A percentile compares a stretch with the other conserved stretches of the same genome.
Conservation (phyloP, 2,329 filamentous ascomycete genomes). For the Talaromyces piceae region DNA sequence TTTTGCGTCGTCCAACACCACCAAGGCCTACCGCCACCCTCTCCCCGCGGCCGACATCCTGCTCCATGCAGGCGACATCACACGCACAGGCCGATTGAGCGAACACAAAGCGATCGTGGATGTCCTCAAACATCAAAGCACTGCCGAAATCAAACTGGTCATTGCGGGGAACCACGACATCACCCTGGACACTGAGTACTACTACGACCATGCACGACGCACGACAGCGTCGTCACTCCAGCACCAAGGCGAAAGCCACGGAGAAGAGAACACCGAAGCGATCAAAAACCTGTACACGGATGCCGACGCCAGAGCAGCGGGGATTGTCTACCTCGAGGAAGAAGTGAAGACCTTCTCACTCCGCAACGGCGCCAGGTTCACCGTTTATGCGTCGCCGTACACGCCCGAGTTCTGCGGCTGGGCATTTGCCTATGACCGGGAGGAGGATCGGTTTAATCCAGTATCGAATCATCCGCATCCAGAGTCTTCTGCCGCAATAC, state of each 20-base stretch:
- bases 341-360: slow-evolving; percentile 42
- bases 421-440: slow-evolving; percentile 48
- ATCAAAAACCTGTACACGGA: slow-evolving; percentile 43
- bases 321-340: slow-evolving; percentile 51
- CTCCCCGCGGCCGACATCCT: slow-evolving; percentile 47
- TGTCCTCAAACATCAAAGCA: slow-evolving; percentile 41
- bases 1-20: slow-evolving; percentile 14
- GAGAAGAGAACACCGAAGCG: slow-evolving; percentile 14
- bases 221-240: too few relatives aligned
- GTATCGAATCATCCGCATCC: too few relatives aligned
- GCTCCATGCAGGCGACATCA: slow-evolving; percentile 54
- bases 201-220: too few relatives aligned
- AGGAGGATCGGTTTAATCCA: slow-evolving; percentile 49
- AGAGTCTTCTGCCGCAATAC: slow-evolving; percentile 21
- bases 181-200: slow-evolving; percentile 47
- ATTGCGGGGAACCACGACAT: slow-evolving; percentile 59
- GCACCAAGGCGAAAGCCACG: too few relatives aligned
- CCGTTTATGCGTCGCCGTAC: slow-evolving; percentile 46
- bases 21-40: slow-evolving; percentile 32
- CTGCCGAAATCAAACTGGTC: slow-evolving; percentile 53
- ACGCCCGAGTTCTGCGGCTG: slow-evolving; percentile 50
- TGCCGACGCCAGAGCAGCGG: slow-evolving; percentile 36
- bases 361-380: slow-evolving; percentile 41
- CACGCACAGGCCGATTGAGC: slow-evolving; percentile 40
- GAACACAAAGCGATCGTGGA: slow-evolving; percentile 44